Evolutionary conservation across 805 yeast species (phyloP).

Genomic region (Tetrapisispora taiwanensis): DNA sequence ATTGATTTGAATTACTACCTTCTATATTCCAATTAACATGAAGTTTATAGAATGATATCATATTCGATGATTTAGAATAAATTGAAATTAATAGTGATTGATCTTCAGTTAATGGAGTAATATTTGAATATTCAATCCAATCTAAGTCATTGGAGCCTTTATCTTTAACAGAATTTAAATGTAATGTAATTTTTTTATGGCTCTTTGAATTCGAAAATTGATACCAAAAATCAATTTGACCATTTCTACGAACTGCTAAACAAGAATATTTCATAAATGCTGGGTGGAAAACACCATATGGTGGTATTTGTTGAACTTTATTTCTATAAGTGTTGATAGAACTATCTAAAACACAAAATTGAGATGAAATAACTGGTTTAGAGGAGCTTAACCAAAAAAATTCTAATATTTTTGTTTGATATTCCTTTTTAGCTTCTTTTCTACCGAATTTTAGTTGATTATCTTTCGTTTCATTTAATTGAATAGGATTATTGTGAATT

Average conservation of each 20-base stretch:
- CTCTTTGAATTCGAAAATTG: constrained; percentile 31
- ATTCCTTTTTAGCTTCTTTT: constrained; percentile 30
- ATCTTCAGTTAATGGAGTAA: constrained; percentile 27
- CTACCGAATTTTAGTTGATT: constrained; percentile 31
- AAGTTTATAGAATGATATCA: constrained; percentile 23
- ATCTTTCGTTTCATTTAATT: constrained; percentile 24
- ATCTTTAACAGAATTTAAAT: constrained; percentile 16
- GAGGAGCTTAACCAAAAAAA: constrained; percentile 37
- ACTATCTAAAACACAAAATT: constrained; percentile 25
- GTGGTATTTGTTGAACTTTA: constrained; percentile 27
- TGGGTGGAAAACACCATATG: constrained; percentile 29
- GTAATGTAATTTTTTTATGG: constrained; percentile 27
- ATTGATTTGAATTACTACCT: constrained; percentile 14
- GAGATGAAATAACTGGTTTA: constrained; percentile 25
- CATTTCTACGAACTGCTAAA: constrained; percentile 27
- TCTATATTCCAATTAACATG: constrained; percentile 26
- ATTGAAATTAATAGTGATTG: constrained; percentile 25
- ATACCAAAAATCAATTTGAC: constrained; percentile 31
- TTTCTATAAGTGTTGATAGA: constrained; percentile 20
- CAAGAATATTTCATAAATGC: constrained; percentile 31
- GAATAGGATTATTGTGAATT: constrained; percentile 22
- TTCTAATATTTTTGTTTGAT: constrained; percentile 29
- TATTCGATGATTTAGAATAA: constrained; percentile 19
- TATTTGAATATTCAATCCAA: constrained; percentile 25
- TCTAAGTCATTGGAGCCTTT: constrained; percentile 21